Conservation (phyloP, 75 land plant genomes). For the Pinus taeda region DNA sequence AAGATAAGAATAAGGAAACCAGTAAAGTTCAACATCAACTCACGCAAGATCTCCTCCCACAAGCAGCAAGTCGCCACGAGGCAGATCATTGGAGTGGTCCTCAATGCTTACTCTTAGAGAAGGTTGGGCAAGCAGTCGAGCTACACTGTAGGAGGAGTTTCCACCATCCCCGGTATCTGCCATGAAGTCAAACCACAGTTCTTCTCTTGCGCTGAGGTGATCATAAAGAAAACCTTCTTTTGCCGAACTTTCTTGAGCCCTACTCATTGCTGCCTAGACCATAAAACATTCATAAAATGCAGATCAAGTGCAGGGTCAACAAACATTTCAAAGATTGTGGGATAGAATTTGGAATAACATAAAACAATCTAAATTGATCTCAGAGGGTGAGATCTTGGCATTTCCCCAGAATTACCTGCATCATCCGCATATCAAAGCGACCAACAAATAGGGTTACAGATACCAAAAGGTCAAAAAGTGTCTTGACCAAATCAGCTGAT, state of each 20-base stretch:
- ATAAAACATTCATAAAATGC: too few species aligned
- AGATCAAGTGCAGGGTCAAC: too few species aligned
- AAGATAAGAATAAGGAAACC: too few species aligned
- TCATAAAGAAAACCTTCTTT: conserved; percentile 67
- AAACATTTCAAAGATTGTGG: too few species aligned
- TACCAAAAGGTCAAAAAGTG: conserved; percentile 91
- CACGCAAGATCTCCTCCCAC: conserved; percentile 98
- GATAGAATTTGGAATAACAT: too few species aligned
- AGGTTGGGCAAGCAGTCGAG: conserved; percentile 94
- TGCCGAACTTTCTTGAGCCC: conserved; percentile 44
- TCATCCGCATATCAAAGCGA: conserved; percentile 97
- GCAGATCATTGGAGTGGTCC: conserved; percentile 35
- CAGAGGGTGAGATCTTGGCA: too few species aligned
- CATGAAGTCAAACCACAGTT: conserved; percentile 98
- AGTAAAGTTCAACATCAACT: conserved; percentile 17
- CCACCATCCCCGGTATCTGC: conserved; percentile 99
- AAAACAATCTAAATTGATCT: too few species aligned
- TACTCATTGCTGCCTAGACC: conserved; percentile 81
- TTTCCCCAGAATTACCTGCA: conserved; percentile 65
- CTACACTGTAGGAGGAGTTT: conserved; percentile 83
- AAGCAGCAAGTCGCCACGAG: conserved; percentile 76
- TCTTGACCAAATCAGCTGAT: conserved; percentile 94
- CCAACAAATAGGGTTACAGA: conserved; percentile 96
- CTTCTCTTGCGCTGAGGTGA: conserved; percentile 62
- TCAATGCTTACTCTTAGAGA: conserved; percentile 27